Conservation (phyloP, 768 basidiomycete species). For the Galerina marginata region DNA sequence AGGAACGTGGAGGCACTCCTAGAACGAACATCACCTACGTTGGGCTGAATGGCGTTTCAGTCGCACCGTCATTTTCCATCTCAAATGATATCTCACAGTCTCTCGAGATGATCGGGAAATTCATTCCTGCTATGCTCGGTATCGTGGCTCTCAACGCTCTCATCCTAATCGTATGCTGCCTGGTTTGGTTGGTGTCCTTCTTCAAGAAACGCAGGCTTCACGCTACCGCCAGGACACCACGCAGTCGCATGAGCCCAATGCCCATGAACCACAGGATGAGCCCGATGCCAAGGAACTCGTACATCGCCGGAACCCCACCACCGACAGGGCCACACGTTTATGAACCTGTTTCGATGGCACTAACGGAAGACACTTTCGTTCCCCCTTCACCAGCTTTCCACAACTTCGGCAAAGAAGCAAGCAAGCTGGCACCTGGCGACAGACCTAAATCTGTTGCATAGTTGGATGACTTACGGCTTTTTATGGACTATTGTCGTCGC, state of each 20-base stretch:
- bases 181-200: conserved; percentile 58
- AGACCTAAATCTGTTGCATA: conserved; percentile 52
- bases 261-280: conserved; percentile 33
- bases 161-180: conserved; percentile 60
- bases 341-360: conserved; percentile 74
- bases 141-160: conserved; percentile 81
- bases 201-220: conserved; percentile 52
- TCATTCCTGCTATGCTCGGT: conserved; percentile 76
- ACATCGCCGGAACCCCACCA: conserved; percentile 37
- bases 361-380: conserved; percentile 61
- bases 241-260: conserved; percentile 40
- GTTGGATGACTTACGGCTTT: conserved; percentile 10
- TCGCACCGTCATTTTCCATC: conserved; percentile 53
- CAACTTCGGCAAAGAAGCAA: conserved; percentile 38
- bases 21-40: conserved; percentile 73
- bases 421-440: conserved; percentile 35
- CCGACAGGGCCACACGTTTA: conserved; percentile 52
- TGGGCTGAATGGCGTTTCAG: conserved; percentile 48
- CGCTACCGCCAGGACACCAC: conserved; percentile 29
- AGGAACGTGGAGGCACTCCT: conserved; percentile 66
- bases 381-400: conserved; percentile 68
- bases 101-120: conserved; percentile 65
- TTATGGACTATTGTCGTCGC: conserved; percentile 15
- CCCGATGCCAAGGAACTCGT: conserved; percentile 54
- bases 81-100: conserved; percentile 63